Evolutionary conservation across 768 basidiomycete genomes (phyloP).

Genomic region (Gautieria morchelliformis): DNA sequence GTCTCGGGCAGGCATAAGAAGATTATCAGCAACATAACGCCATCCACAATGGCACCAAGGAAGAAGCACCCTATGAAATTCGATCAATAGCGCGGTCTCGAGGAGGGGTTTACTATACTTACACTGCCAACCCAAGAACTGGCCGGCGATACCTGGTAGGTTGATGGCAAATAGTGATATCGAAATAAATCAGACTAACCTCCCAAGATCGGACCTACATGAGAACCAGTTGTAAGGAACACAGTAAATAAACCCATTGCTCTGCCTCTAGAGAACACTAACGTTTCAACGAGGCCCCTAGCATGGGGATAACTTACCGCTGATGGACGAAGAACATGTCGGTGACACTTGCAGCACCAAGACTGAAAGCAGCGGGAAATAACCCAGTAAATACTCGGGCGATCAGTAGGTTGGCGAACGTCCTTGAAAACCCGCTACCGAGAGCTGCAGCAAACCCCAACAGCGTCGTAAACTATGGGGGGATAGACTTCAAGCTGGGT

Average conservation of each 20-base stretch:
- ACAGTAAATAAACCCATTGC: slow-evolving; percentile 35
- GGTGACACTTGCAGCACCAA: slow-evolving; percentile 32
- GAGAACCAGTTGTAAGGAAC: slow-evolving; percentile 32
- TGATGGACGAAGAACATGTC: slow-evolving; percentile 29
- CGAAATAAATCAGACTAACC: slow-evolving; percentile 14
- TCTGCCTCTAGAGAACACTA: slow-evolving; percentile 20
- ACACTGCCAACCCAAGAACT: slow-evolving; percentile 27
- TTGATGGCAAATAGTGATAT: background rate
- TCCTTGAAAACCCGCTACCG: slow-evolving; percentile 22
- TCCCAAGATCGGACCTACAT: slow-evolving; percentile 29
- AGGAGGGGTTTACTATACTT: background rate
- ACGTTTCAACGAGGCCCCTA: background rate
- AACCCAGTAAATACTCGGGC: slow-evolving; percentile 26
- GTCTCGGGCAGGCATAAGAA: slow-evolving; percentile 35
- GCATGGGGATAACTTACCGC: slow-evolving; percentile 4
- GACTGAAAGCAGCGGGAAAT: slow-evolving; percentile 26
- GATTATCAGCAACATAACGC: slow-evolving; percentile 26
- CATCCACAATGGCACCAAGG: slow-evolving; percentile 33
- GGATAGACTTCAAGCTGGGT: background rate
- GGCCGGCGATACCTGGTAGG: slow-evolving; percentile 28
- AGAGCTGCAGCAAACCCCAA: slow-evolving; percentile 27
- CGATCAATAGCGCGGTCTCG: background rate
- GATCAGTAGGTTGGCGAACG: slow-evolving; percentile 16
- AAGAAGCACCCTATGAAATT: slow-evolving; percentile 28
- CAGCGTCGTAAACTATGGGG: slow-evolving; percentile 18